Conservation (phyloP, 2,329 filamentous ascomycete species). For the Stemphylium lycopersici region DNA sequence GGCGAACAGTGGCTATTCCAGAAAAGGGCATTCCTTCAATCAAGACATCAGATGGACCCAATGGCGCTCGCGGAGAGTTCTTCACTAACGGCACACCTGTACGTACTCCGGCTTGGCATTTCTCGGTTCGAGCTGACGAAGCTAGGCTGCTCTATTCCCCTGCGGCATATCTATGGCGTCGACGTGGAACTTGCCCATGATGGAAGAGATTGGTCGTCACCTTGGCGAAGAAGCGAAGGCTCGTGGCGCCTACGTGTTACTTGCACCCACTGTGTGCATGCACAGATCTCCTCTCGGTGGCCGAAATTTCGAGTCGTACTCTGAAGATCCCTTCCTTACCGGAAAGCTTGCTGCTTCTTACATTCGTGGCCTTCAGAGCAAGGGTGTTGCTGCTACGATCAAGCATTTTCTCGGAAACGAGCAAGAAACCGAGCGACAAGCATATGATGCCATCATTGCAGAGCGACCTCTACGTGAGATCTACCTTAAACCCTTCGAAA, state of each 20-base stretch:
- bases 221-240: conserved; percentile 75
- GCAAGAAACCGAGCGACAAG: conserved; percentile 71
- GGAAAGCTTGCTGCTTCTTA: conserved; percentile 75
- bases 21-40: conserved; percentile 68
- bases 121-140: conserved; percentile 17
- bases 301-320: conserved; percentile 85
- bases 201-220: conserved; percentile 72
- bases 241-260: conserved; percentile 73
- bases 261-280: conserved; percentile 81
- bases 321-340: conserved; percentile 79
- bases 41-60: conserved; percentile 71
- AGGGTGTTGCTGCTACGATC: conserved; percentile 75
- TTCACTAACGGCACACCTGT: conserved; percentile 61
- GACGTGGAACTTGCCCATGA: conserved; percentile 76
- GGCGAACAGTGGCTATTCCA: conserved; percentile 69
- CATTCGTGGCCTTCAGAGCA: conserved; percentile 74
- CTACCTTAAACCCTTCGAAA: conserved; percentile 77
- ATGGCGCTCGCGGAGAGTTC: conserved; percentile 72
- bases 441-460: conserved; percentile 67
- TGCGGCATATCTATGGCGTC: conserved; percentile 79
- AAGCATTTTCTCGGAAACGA: conserved; percentile 82
- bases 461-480: conserved; percentile 72
- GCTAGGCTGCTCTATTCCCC: conserved; percentile 75
- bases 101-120: conserved; percentile 29
- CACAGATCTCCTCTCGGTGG: conserved; percentile 84